phyloP scores from a whole-genome alignment of 768 basidiomycete species.

The Auricularia heimuer region DNA sequence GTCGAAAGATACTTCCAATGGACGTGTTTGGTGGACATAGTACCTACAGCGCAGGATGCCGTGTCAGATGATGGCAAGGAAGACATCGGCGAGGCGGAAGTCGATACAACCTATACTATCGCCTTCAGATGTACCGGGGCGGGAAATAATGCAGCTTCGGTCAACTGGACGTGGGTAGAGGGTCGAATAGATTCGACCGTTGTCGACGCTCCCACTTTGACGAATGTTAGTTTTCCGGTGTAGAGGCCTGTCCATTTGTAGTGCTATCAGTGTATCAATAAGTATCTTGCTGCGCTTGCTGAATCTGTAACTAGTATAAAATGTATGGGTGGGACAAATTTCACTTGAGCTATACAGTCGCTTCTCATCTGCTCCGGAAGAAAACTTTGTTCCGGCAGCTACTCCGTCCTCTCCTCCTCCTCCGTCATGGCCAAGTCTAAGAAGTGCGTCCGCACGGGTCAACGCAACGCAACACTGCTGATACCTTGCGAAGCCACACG shows the following conservation, averaged over 20 bases:
- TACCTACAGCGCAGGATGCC: not conserved
- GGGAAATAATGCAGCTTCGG: not conserved
- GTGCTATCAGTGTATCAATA: too few relatives aligned
- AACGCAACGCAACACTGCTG: conserved; percentile 4
- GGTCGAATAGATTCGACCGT: not conserved
- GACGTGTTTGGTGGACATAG: not conserved
- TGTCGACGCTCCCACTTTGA: too few relatives aligned
- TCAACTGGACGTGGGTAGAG: not conserved
- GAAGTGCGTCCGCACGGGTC: conserved; percentile 49
- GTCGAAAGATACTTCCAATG: not conserved
- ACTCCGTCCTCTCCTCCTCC: not conserved
- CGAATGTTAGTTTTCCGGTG: too few relatives aligned
- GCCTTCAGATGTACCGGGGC: too few relatives aligned
- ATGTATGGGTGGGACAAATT: too few relatives aligned
- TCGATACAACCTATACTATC: not conserved
- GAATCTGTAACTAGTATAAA: too few relatives aligned
- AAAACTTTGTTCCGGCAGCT: not conserved
- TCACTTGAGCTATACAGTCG: not conserved
- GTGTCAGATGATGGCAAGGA: not conserved
- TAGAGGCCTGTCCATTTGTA: too few relatives aligned
- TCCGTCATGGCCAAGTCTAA: conserved; percentile 91
- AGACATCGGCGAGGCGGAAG: not conserved
- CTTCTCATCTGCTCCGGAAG: too few relatives aligned
- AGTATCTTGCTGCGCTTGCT: too few relatives aligned
- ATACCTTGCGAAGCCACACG: conserved; percentile 48